A percentile compares a stretch with the other conserved stretches of the same genome.
phyloP scores from a whole-genome alignment of 2,329 filamentous ascomycete genomes.

The Aspergillus alliaceus region DNA sequence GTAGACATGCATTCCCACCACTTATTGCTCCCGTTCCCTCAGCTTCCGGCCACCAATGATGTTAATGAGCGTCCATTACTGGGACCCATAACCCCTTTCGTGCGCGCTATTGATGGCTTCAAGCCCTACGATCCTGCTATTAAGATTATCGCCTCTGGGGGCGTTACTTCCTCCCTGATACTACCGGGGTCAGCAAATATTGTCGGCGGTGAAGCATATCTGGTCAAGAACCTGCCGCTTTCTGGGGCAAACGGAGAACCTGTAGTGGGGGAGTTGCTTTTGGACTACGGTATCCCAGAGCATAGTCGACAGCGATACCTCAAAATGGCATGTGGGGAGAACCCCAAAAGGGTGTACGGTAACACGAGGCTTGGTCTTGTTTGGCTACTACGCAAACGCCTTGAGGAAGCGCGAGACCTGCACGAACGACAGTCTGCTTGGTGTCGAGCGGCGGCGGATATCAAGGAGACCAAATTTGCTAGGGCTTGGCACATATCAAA shows the following conservation, averaged over 20 bases:
- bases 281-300: constrained; percentile 56
- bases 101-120: constrained; percentile 65
- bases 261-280: constrained; percentile 62
- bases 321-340: constrained; percentile 76
- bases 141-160: constrained; percentile 69
- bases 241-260: constrained; percentile 46
- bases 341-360: constrained; percentile 64
- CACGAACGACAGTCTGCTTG: neutral
- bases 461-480: neutral
- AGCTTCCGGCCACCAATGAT: constrained; percentile 56
- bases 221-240: constrained; percentile 69
- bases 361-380: constrained; percentile 66
- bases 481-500: neutral
- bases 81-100: constrained; percentile 59
- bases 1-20: constrained; percentile 73
- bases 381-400: constrained; percentile 67
- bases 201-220: constrained; percentile 69
- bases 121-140: constrained; percentile 65
- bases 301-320: constrained; percentile 68
- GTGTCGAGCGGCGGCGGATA: neutral
- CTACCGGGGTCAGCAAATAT: constrained; percentile 71
- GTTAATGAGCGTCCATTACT: constrained; percentile 62
- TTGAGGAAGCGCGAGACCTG: constrained; percentile 47
- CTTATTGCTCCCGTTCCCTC: constrained; percentile 60
- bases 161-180: constrained; percentile 68